These are phyloP conservation scores for Penicillium sp. DNA, from an alignment of 2,329 filamentous ascomycete genomes.

Conservation along the genomic window DNA sequence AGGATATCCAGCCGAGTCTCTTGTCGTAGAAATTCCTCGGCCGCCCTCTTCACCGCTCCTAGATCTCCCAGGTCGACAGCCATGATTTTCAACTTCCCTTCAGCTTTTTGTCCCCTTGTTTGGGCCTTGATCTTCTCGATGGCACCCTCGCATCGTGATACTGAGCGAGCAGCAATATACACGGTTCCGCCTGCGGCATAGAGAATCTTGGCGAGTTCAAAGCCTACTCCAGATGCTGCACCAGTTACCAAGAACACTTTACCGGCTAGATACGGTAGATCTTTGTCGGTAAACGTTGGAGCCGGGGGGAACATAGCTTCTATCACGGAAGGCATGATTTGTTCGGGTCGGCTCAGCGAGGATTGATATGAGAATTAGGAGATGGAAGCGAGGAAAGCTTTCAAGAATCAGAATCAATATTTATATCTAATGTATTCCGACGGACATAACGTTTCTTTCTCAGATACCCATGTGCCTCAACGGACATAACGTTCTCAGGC, in stretches of 20 bases:
- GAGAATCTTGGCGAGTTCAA: slow-evolving; percentile 41
- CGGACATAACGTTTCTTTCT: background rate
- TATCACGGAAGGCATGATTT: too few species aligned
- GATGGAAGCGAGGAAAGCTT: too few species aligned
- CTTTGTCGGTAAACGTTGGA: slow-evolving; percentile 8
- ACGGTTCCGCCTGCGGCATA: slow-evolving; percentile 55
- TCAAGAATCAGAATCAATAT: too few species aligned
- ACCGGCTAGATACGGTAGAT: slow-evolving; percentile 2
- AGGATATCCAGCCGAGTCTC: slow-evolving; percentile 43
- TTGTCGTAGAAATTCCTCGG: slow-evolving; percentile 32
- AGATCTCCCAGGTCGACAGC: slow-evolving; percentile 45
- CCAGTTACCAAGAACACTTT: slow-evolving; percentile 13
- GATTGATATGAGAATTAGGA: too few species aligned
- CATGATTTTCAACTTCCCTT: slow-evolving; percentile 47
- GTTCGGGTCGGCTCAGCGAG: too few species aligned
- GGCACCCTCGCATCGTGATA: too few species aligned
- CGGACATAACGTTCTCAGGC: too few species aligned
- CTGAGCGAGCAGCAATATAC: slow-evolving; percentile 51
- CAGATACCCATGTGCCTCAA: background rate
- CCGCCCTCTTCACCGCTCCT: slow-evolving; percentile 20
- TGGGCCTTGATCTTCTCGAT: background rate
- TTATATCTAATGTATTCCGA: too few species aligned
- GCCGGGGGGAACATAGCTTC: slow-evolving; percentile 5
- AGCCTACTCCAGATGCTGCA: slow-evolving; percentile 7
- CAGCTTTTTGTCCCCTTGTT: slow-evolving; percentile 36